A percentile compares a stretch with the other conserved stretches of the same genome.
Evolutionary conservation across 495 filamentous ascomycete genomes (phyloP).

Genomic region (Aspergillus haitiensis): DNA sequence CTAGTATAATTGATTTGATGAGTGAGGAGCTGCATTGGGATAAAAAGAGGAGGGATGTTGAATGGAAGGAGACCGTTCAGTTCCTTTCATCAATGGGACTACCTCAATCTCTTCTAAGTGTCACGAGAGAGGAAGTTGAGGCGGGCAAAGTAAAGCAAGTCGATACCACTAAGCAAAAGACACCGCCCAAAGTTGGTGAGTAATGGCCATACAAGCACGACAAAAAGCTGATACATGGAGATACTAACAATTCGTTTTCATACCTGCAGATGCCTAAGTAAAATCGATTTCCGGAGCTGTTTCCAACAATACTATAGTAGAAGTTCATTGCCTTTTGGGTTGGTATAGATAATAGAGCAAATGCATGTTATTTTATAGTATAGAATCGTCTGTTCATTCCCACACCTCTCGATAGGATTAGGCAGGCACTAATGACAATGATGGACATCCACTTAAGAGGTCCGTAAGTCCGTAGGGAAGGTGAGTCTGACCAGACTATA

Average conservation of each 20-base stretch:
- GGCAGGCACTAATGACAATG: neutral
- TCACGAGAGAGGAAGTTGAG: slow-evolving; percentile 77
- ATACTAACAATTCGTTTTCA: slow-evolving; percentile 45
- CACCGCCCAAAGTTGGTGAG: slow-evolving; percentile 75
- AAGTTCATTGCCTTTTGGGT: slow-evolving; percentile 27
- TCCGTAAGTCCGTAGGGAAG: neutral
- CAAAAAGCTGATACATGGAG: neutral
- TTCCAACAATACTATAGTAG: slow-evolving; percentile 51
- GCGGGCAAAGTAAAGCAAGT: slow-evolving; percentile 69
- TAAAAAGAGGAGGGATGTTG: slow-evolving; percentile 66
- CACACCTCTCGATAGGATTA: neutral
- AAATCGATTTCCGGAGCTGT: slow-evolving; percentile 37
- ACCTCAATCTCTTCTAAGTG: slow-evolving; percentile 67
- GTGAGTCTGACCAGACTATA: too few relatives aligned
- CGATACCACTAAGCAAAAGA: slow-evolving; percentile 65
- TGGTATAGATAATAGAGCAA: slow-evolving; percentile 39
- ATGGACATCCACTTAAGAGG: neutral
- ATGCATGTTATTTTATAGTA: slow-evolving; percentile 19
- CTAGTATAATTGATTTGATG: slow-evolving; percentile 91
- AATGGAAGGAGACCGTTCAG: slow-evolving; percentile 79
- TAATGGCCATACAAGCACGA: slow-evolving; percentile 10
- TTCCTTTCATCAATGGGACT: slow-evolving; percentile 88
- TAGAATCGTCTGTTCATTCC: neutral
- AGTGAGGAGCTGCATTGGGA: slow-evolving; percentile 84
- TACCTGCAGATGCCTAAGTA: slow-evolving; percentile 55